Percentiles rank a stretch among this genome's conserved stretches.
Conservation (phyloP, 495 filamentous ascomycete genomes). For the Neurospora sp. region DNA sequence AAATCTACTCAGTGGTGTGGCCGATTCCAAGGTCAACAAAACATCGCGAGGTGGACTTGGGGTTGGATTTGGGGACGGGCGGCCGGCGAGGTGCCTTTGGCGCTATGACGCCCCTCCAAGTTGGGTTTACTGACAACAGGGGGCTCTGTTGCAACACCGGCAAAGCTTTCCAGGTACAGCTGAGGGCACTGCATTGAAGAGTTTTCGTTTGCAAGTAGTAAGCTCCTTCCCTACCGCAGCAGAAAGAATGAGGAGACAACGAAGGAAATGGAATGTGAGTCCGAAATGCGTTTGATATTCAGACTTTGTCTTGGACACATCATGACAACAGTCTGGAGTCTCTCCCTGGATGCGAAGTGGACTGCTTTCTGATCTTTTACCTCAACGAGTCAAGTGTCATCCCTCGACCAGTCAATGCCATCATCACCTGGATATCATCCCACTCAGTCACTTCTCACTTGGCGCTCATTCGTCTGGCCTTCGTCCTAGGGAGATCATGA, state of each 20-base stretch:
- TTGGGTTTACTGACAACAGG: background rate
- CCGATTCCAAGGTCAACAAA: background rate
- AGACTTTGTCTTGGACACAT: background rate
- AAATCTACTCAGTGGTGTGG: background rate
- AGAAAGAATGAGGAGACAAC: background rate
- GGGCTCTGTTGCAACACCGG: background rate
- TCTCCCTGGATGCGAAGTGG: background rate
- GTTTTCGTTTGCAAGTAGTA: background rate
- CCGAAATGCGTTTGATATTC: background rate
- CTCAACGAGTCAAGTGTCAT: background rate
- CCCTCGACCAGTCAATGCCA: background rate
- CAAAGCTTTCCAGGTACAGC: background rate
- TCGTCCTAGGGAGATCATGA: background rate
- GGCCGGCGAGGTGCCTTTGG: background rate
- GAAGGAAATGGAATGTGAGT: background rate
- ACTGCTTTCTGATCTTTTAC: background rate
- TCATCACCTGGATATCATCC: slow-evolving; percentile 2
- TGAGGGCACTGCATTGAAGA: background rate
- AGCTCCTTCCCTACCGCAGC: background rate
- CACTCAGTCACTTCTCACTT: background rate
- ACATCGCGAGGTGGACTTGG: background rate
- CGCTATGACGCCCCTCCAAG: background rate
- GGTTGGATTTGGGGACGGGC: background rate
- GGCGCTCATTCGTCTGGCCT: background rate
- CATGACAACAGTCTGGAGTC: background rate